Percentiles rank a stretch among this genome's conserved stretches.
Evolutionary conservation across 1,139 yeast genomes (phyloP).

Genomic region (Magnusiomyces suaveolens): DNA sequence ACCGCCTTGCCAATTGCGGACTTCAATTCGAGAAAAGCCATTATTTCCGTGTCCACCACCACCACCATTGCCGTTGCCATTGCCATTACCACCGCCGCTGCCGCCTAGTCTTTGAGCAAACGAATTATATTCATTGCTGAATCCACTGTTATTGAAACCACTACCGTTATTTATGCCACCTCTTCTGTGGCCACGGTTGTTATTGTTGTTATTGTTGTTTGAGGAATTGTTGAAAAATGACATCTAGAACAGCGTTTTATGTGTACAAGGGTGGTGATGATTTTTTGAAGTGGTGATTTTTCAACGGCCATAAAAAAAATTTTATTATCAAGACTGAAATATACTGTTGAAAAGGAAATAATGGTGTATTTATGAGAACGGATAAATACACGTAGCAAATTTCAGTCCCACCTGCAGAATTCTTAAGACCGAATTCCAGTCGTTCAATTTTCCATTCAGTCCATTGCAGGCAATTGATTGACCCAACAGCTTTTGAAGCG

Average conservation of each 20-base stretch:
- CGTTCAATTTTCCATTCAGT: no score
- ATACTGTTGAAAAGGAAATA: no score
- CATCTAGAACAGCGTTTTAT: no score
- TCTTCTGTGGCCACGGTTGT: constrained; percentile 17
- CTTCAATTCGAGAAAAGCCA: constrained; percentile 40
- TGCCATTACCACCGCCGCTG: constrained; percentile 10
- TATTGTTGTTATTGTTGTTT: background rate
- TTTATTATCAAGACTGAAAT: background rate
- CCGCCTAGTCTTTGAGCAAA: constrained; percentile 3
- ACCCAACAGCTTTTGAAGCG: no score
- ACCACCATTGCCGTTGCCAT: constrained; percentile 27
- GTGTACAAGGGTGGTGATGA: no score
- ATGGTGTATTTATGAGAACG: background rate
- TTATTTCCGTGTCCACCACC: constrained; percentile 16
- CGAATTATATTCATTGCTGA: constrained; percentile 3
- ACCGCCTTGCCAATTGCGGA: constrained; percentile 70
- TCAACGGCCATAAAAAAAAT: no score
- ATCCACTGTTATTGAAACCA: constrained; percentile 13
- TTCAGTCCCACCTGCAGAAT: background rate
- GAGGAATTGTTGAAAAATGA: constrained; percentile 7
- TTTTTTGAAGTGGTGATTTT: no score
- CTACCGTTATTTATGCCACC: constrained; percentile 14
- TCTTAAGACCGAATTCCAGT: no score
- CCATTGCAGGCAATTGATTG: no score
- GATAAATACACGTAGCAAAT: constrained; percentile 7